Evolutionary conservation across 208 protist genomes (phyloP).

Genomic region (Crithidia brevicula): DNA sequence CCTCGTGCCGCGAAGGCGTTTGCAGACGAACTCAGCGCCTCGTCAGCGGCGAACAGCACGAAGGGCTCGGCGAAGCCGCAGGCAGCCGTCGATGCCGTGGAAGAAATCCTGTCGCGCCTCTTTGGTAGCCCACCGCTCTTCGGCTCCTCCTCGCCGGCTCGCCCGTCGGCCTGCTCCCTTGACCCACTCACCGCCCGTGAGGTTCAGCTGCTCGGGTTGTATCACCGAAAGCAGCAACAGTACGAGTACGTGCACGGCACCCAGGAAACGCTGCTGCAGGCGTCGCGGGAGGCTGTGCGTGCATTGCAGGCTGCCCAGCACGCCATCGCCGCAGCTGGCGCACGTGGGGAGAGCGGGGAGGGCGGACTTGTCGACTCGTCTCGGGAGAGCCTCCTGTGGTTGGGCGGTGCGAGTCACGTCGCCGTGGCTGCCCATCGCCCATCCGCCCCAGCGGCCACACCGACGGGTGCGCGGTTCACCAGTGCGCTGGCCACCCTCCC

Average conservation of each 20-base stretch:
- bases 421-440: background rate
- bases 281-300: conserved; percentile 5
- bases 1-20: conserved; percentile 32
- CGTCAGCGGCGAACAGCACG: background rate
- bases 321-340: background rate
- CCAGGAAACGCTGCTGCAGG: conserved; percentile 21
- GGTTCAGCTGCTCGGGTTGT: conserved; percentile 23
- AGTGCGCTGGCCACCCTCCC: conserved; percentile 18
- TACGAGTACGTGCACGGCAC: conserved; percentile 32
- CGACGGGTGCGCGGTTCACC: conserved; percentile 3
- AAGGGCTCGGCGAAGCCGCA: background rate
- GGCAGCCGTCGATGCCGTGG: background rate
- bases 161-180: background rate
- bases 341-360: background rate
- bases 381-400: conserved; percentile 5
- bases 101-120: background rate
- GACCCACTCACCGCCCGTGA: conserved; percentile 17
- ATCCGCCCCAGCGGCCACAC: background rate
- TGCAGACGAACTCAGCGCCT: conserved; percentile 18
- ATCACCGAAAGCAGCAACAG: conserved; percentile 34
- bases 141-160: background rate
- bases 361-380: conserved; percentile 3
- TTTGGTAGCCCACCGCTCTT: conserved; percentile 3
- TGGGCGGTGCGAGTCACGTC: background rate
- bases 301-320: conserved; percentile 1